Conservation (phyloP, 2,329 filamentous ascomycete genomes). For the Colletotrichum spinosum region DNA sequence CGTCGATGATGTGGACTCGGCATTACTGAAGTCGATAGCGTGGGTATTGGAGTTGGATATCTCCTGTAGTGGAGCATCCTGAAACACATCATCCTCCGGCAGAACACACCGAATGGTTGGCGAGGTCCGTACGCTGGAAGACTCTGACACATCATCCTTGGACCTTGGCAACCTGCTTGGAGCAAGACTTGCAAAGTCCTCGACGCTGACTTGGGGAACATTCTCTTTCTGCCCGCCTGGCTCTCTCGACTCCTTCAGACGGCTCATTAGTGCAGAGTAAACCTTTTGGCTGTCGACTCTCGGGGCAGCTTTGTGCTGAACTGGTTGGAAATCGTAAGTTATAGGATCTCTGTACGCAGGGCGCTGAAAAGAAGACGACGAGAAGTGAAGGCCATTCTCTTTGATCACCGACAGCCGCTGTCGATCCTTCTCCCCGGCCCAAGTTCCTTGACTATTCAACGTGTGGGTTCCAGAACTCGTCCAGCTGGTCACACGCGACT, state of each 20-base stretch:
- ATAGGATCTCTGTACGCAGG: slow-evolving; percentile 42
- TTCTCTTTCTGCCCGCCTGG: neutral
- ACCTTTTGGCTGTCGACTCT: slow-evolving; percentile 67
- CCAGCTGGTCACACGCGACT: slow-evolving; percentile 80
- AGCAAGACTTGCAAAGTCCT: neutral
- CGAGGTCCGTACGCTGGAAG: neutral
- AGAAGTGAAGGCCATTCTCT: slow-evolving; percentile 61
- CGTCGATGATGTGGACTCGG: slow-evolving; percentile 1
- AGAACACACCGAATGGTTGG: slow-evolving; percentile 47
- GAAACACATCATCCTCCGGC: slow-evolving; percentile 49
- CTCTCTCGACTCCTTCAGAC: slow-evolving; percentile 55
- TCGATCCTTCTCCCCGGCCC: slow-evolving; percentile 57
- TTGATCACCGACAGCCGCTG: slow-evolving; percentile 74
- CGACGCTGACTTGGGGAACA: neutral
- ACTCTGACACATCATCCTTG: neutral
- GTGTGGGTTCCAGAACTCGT: slow-evolving; percentile 71
- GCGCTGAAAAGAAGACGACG: slow-evolving; percentile 51
- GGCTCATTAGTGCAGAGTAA: slow-evolving; percentile 73
- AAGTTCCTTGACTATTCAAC: slow-evolving; percentile 55
- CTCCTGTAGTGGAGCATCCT: slow-evolving; percentile 26
- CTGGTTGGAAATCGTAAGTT: slow-evolving; percentile 34
- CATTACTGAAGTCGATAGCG: neutral
- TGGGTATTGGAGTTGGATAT: slow-evolving; percentile 4
- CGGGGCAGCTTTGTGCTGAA: slow-evolving; percentile 16
- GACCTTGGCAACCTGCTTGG: neutral